phyloP scores from a whole-genome alignment of 192 early-diverging fungal species.

The Funneliformis mosseae region DNA sequence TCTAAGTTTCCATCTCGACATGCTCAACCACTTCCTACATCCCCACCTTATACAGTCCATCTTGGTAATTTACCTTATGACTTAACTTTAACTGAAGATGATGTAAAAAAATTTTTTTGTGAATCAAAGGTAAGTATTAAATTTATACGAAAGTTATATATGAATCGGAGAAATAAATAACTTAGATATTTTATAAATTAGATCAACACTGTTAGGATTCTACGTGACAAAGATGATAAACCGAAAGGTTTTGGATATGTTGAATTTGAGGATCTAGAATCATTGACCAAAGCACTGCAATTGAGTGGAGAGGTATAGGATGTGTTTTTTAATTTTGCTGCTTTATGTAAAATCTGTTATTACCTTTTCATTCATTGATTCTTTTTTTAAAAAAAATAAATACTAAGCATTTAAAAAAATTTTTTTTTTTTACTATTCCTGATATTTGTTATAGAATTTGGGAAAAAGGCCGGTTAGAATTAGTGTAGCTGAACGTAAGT shows the following conservation, averaged over 20 bases:
- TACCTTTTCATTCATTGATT: not conserved
- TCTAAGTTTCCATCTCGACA: constrained; percentile 41
- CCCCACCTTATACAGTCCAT: constrained; percentile 87
- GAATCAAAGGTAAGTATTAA: constrained; percentile 62
- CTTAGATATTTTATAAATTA: constrained; percentile 30
- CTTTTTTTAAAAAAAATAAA: too few species aligned
- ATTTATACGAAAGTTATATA: not conserved
- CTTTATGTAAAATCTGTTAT: not conserved
- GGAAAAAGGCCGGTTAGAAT: constrained; percentile 76
- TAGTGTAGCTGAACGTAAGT: constrained; percentile 88
- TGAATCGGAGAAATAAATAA: not conserved
- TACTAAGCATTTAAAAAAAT: not conserved
- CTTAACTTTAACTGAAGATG: constrained; percentile 68
- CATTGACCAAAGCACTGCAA: constrained; percentile 77
- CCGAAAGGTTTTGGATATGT: constrained; percentile 96
- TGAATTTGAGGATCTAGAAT: constrained; percentile 87
- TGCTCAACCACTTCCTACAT: constrained; percentile 71
- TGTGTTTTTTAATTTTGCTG: not conserved
- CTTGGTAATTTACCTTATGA: constrained; percentile 92
- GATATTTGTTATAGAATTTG: constrained; percentile 50
- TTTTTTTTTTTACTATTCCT: not conserved
- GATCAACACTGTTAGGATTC: constrained; percentile 79
- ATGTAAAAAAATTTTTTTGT: constrained; percentile 74
- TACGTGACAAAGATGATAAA: constrained; percentile 78
- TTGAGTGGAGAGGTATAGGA: constrained; percentile 54